Evolutionary conservation across 345 rosid species (phyloP), one percentile per base, ranked within the genome.

Genomic region (Eucalyptus decipiens): DNA sequence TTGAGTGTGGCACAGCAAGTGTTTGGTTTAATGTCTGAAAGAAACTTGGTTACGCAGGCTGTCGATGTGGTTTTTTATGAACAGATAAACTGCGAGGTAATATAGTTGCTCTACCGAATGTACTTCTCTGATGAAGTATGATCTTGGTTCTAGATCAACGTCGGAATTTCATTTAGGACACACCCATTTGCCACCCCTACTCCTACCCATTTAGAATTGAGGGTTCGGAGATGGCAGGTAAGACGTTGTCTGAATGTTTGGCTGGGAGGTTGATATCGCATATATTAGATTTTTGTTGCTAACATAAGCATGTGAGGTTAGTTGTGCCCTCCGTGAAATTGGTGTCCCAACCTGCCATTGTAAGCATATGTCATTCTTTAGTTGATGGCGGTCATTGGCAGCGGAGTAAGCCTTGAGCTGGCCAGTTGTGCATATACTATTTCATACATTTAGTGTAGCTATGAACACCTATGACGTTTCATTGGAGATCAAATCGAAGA

Each of bases 311-410:
- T 2, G 80, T 17, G 11, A 34, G 42, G 23, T 67, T 32, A 32
- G 80, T 67, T 9, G 23, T 67, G 24, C 42, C 23, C 23, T 9
- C 80, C 1, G 7, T 67, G 23, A 17, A 67, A 17, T 32, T 69
- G 80, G 42, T 32, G 80, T 69, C 17, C 42, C 21, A 34, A 69
- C 24, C 23, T 69, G 13, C 24, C 8, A 34, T 3, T 1, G 81
- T 72, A 19, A 10, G 81, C 26, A 72, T 72, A 34, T 72, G 83
- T 19, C 83, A 6, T 37, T 72, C 81, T 72, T 72, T 21, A 6
- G 83, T 72, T 0, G 0, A 72, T 72, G 45, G 26, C 0, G 0
- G 45, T 72, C 28, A 72, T 6, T 72, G 28, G 83, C 45, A 37
- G 83, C 3, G 1, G 15, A 72, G 47, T 37, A 72, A 37, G 28